These are phyloP conservation scores for Aspergillus funiculosus DNA, from an alignment of 495 filamentous ascomycete genomes.

Conservation along the genomic window DNA sequence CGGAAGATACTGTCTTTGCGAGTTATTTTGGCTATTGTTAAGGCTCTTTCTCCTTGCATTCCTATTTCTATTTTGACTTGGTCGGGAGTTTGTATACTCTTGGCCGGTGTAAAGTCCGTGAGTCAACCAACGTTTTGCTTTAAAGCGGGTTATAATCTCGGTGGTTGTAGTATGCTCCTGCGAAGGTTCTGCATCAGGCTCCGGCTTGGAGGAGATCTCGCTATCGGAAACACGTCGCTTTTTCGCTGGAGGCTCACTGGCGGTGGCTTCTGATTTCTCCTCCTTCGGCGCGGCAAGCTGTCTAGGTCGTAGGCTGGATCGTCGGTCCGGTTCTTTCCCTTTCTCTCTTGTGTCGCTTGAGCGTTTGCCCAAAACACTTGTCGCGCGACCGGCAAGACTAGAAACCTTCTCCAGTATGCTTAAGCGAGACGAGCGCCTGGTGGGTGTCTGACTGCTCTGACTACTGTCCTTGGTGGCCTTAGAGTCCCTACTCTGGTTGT, in stretches of 20 bases:
- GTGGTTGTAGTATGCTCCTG: conserved; percentile 33
- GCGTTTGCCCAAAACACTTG: conserved; percentile 51
- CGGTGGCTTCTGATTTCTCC: conserved; percentile 18
- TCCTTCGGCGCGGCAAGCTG: conserved; percentile 29
- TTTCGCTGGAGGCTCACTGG: conserved; percentile 37
- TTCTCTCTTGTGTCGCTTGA: conserved; percentile 40
- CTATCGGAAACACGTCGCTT: conserved; percentile 47
- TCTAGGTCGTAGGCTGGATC: conserved; percentile 39
- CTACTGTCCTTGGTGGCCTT: conserved; percentile 4
- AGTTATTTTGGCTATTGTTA: conserved; percentile 33
- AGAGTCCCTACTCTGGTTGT: conserved; percentile 11
- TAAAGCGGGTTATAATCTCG: conserved; percentile 37
- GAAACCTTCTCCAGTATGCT: conserved; percentile 41
- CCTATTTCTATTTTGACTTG: conserved; percentile 57
- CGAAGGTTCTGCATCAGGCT: conserved; percentile 30
- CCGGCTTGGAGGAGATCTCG: conserved; percentile 38
- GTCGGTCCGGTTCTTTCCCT: conserved; percentile 37
- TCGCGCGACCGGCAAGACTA: conserved; percentile 38
- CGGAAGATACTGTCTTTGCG: conserved; percentile 48
- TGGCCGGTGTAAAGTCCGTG: conserved; percentile 91
- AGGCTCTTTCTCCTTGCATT: conserved; percentile 42
- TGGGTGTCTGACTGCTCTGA: conserved; percentile 5
- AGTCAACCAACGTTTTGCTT: conserved; percentile 64
- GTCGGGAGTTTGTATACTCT: conserved; percentile 57
- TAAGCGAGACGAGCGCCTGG: conserved; percentile 29